Evolutionary conservation across 2,329 filamentous ascomycete species (phyloP).

Genomic region (Colletotrichum paranaense): DNA sequence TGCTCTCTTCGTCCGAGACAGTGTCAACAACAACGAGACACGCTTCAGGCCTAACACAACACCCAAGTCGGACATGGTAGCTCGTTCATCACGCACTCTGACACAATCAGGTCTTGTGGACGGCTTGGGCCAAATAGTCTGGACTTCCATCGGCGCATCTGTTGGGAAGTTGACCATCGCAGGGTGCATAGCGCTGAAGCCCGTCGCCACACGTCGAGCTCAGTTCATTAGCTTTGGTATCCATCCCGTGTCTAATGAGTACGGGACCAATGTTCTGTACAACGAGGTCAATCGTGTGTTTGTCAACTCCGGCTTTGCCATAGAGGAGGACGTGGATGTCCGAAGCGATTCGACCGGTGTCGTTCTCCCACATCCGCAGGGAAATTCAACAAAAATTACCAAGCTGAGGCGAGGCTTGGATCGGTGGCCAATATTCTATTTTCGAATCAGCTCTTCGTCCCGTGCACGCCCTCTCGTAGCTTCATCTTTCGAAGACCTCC

Average conservation of each 20-base stretch:
- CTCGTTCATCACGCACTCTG: constrained; percentile 59
- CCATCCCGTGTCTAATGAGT: constrained; percentile 67
- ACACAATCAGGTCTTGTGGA: constrained; percentile 73
- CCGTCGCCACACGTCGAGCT: constrained; percentile 75
- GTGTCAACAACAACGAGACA: constrained; percentile 47
- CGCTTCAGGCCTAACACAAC: constrained; percentile 45
- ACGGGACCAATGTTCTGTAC: constrained; percentile 75
- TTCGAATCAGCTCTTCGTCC: constrained; percentile 66
- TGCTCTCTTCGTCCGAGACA: constrained; percentile 69
- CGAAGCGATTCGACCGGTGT: constrained; percentile 50
- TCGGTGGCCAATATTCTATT: constrained; percentile 88
- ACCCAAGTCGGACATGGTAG: neutral
- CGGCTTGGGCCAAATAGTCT: constrained; percentile 63
- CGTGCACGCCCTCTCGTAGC: neutral
- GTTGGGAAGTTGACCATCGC: constrained; percentile 70
- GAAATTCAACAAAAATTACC: constrained; percentile 61
- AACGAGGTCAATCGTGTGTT: constrained; percentile 85
- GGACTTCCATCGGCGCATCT: constrained; percentile 78
- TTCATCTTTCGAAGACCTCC: constrained; percentile 43
- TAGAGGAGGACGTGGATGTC: constrained; percentile 58
- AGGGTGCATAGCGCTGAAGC: constrained; percentile 77
- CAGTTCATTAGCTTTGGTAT: constrained; percentile 89
- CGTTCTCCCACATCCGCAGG: constrained; percentile 49
- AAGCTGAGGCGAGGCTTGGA: constrained; percentile 75
- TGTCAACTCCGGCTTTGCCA: constrained; percentile 79